Evolutionary conservation across 768 basidiomycete species (phyloP).

Genomic region (Termitomyces sp.): DNA sequence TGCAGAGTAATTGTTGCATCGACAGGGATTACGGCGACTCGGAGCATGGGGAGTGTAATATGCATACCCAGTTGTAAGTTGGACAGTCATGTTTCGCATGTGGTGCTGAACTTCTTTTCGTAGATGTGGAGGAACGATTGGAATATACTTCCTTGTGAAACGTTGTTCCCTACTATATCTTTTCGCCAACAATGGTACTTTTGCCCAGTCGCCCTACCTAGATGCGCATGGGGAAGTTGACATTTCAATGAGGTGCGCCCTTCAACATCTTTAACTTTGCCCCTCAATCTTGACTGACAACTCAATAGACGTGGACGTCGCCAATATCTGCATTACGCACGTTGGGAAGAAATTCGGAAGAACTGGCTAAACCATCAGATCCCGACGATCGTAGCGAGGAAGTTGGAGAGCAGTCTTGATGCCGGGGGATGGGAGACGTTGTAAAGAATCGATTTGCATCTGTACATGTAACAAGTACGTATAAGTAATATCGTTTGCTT

Average conservation of each 20-base stretch:
- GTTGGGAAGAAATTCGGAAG: conserved; percentile 91
- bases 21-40: conserved; percentile 60
- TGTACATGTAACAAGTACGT: background rate
- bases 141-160: conserved; percentile 89
- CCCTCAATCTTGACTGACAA: background rate
- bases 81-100: background rate
- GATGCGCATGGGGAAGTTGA: conserved; percentile 95
- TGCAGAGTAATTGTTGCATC: conserved; percentile 90
- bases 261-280: background rate
- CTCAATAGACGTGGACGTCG: conserved; percentile 72
- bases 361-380: conserved; percentile 89
- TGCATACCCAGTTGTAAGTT: conserved; percentile 90
- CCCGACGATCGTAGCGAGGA: conserved; percentile 85
- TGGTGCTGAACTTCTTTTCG: background rate
- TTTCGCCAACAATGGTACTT: conserved; percentile 87
- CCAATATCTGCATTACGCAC: conserved; percentile 78
- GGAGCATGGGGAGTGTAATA: conserved; percentile 91
- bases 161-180: conserved; percentile 88
- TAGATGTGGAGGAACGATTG: conserved; percentile 89
- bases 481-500: background rate
- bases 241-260: conserved; percentile 76
- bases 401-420: conserved; percentile 83
- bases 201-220: conserved; percentile 84
- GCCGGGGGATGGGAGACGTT: conserved; percentile 93
- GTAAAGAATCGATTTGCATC: conserved; percentile 26